Conservation (phyloP, 2,329 filamentous ascomycete species). For the Aspergillus neoniger region DNA sequence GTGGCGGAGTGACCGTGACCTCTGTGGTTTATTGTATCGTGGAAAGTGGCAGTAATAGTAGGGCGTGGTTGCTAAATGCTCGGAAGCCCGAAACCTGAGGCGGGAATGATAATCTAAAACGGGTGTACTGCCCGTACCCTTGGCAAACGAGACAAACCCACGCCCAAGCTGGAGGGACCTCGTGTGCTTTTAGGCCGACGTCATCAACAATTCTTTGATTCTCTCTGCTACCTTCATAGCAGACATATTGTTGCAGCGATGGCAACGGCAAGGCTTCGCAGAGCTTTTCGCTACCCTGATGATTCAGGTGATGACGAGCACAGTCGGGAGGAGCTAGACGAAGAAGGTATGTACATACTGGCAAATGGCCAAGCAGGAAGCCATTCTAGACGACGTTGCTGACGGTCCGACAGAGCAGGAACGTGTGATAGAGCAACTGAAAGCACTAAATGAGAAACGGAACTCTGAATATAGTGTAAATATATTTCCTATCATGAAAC, state of each 20-base stretch:
- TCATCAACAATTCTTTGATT: neutral
- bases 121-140: neutral
- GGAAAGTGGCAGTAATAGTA: too few species aligned
- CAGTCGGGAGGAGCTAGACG: constrained; percentile 67
- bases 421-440: constrained; percentile 40
- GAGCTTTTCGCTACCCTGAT: constrained; percentile 73
- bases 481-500: constrained; percentile 4
- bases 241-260: constrained; percentile 29
- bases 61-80: neutral
- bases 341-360: constrained; percentile 61
- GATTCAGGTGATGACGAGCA: constrained; percentile 58
- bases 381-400: neutral
- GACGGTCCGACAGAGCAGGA: constrained; percentile 42
- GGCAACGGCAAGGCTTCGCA: constrained; percentile 67
- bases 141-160: constrained; percentile 32
- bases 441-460: constrained; percentile 38
- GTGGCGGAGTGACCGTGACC: neutral
- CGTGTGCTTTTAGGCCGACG: neutral
- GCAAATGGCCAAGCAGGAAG: neutral
- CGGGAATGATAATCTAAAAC: neutral
- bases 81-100: neutral
- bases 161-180: neutral
- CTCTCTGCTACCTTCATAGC: neutral
- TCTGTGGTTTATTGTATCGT: neutral
- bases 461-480: constrained; percentile 46